Evolutionary conservation across 495 filamentous ascomycete species (phyloP), one percentile per base, ranked within the genome.

Genomic region (Mytilinidion resinicola): DNA sequence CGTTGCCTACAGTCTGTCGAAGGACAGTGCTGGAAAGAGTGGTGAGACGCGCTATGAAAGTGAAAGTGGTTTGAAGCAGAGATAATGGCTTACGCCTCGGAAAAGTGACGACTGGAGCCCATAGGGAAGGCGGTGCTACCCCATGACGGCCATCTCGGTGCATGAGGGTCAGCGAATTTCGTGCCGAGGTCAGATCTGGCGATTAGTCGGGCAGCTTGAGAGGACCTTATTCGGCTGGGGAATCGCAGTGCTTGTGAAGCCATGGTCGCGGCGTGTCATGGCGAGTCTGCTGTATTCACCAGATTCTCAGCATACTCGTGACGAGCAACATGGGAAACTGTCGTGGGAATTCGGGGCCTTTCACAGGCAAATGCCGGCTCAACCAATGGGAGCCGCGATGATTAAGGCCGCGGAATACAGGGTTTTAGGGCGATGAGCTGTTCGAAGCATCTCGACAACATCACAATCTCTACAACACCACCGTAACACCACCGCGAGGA

Each of bases 41-140:
- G 10, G n/a, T 33, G 49, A 35, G 34, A 35, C 12, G 14, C 6
- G 36, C 15, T 34, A 8, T 14, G 36, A 19, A 36, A 6, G 2
- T 30, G 25, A 1, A 53, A 33, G 33, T 17, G 50, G 30, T 53
- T 37, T 9, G 17, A 34, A 53, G 17, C 9, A 53, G 50, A 41
- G 9, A 17, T 5, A 53, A 34, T 34, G 15, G 20, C 43, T 43
- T 36, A 52, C 47, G 44, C 30, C 36, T 46, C 51, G n/a, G 36
- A 33, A 51, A 30, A 56, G 35, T 25, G 58, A 39, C 60, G 60
- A 50, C 55, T 50, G 55, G 50, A 47, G 55, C 41, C 58, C 49
- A 42, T 39, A 53, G 4, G 25, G 41, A 30, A 33, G 42, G 20
- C 6, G 51, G 19, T 50, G 44, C 11, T 1, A 38, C 43, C 4